Conservation (phyloP, 1,284 basidiomycete genomes). For the Moesziomyces antarcticus region DNA sequence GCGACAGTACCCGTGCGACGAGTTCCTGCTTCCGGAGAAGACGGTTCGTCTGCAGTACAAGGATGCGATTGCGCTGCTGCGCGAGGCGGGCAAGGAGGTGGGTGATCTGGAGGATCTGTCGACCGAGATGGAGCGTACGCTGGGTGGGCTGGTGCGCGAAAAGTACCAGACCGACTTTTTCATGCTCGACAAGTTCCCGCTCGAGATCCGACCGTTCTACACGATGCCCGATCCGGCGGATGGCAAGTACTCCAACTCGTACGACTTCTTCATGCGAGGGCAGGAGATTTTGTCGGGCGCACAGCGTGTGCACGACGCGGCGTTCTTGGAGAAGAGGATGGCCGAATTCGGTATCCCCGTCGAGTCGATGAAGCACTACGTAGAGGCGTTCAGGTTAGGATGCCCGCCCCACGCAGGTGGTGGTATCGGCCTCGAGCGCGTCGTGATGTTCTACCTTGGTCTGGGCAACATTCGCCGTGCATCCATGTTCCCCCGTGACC, state of each 20-base stretch:
- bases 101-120: constrained; percentile 65
- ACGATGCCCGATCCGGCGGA: constrained; percentile 67
- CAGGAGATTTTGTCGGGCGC: constrained; percentile 98
- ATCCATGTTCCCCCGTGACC: constrained; percentile 84
- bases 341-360: constrained; percentile 78
- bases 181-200: constrained; percentile 67
- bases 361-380: constrained; percentile 85
- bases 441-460: constrained; percentile 82
- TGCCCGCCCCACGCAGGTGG: constrained; percentile 81
- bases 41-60: constrained; percentile 62
- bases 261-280: constrained; percentile 99
- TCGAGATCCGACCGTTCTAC: constrained; percentile 66
- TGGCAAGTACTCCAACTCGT: constrained; percentile 85
- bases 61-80: constrained; percentile 63
- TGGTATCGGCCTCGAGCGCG: constrained; percentile 82
- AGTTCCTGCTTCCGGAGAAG: constrained; percentile 65
- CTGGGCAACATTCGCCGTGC: constrained; percentile 90
- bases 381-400: constrained; percentile 93
- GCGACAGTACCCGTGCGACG: constrained; percentile 85
- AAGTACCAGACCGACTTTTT: constrained; percentile 68
- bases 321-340: constrained; percentile 85
- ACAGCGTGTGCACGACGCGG: constrained; percentile 93
- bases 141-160: constrained; percentile 62
- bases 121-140: constrained; percentile 63
- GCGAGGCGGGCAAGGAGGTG: constrained; percentile 61